A percentile compares a stretch with the other conserved stretches of the same genome.
These are phyloP conservation scores for Alliaria petiolata DNA, from an alignment of 345 rosid species.

Conservation along the genomic window DNA sequence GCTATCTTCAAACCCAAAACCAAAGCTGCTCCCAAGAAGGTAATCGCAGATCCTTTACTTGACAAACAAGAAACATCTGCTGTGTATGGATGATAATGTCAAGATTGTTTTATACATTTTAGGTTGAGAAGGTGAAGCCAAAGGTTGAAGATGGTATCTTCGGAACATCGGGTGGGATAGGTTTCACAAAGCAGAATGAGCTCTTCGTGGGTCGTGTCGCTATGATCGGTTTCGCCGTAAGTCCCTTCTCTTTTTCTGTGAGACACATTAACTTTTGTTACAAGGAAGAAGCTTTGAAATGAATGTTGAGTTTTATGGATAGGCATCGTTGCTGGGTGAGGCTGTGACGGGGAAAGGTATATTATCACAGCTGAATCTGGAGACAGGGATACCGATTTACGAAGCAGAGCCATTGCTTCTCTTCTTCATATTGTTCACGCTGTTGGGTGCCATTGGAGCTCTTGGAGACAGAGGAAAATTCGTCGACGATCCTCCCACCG, in stretches of 20 bases:
- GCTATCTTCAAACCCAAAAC: constrained; percentile 86
- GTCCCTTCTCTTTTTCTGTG: constrained; percentile 10
- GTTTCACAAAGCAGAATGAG: constrained; percentile 92
- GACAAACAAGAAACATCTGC: background rate
- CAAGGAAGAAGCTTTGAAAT: background rate
- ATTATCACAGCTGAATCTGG: constrained; percentile 72
- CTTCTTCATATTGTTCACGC: constrained; percentile 89
- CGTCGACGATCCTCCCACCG: constrained; percentile 75
- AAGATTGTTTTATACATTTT: background rate
- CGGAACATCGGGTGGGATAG: constrained; percentile 96
- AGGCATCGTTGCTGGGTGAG: constrained; percentile 95
- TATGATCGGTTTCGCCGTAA: constrained; percentile 97
- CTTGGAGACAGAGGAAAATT: constrained; percentile 87
- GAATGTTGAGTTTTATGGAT: background rate
- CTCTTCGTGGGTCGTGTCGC: constrained; percentile 99
- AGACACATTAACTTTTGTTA: background rate
- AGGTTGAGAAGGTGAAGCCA: constrained; percentile 44
- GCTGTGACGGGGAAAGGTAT: constrained; percentile 93
- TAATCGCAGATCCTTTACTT: background rate
- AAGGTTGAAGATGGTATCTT: constrained; percentile 87
- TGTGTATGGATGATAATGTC: background rate
- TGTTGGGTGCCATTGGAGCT: constrained; percentile 97
- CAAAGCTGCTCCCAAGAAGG: constrained; percentile 81
- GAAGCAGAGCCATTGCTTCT: constrained; percentile 97
- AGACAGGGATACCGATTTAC: constrained; percentile 91